A percentile compares a stretch with the other conserved stretches of the same genome.
Evolutionary conservation across 495 filamentous ascomycete genomes (phyloP).

Genomic region (Penicillium verhagenii): DNA sequence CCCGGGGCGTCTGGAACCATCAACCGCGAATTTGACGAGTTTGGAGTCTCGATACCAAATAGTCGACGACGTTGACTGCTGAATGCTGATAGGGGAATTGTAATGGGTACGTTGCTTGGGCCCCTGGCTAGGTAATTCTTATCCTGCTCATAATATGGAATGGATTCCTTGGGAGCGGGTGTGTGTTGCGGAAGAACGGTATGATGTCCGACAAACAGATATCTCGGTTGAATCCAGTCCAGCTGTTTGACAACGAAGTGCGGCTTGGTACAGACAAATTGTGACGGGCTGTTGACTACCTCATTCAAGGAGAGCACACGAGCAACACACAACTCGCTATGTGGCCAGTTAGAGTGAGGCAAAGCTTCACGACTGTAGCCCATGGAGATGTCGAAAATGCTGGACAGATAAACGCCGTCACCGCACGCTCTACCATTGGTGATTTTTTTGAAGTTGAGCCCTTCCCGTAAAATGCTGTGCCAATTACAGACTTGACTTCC

Average conservation of each 20-base stretch:
- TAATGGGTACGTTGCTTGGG: slow-evolving; percentile 21
- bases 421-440: slow-evolving; percentile 70
- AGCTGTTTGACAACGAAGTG: slow-evolving; percentile 72
- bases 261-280: slow-evolving; percentile 55
- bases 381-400: slow-evolving; percentile 54
- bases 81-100: slow-evolving; percentile 54
- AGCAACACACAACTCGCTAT: slow-evolving; percentile 58
- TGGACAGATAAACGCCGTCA: slow-evolving; percentile 79
- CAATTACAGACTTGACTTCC: slow-evolving; percentile 77
- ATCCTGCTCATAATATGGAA: slow-evolving; percentile 53
- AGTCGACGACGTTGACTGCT: neutral
- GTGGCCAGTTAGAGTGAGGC: slow-evolving; percentile 52
- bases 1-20: too few relatives aligned
- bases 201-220: slow-evolving; percentile 69
- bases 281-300: slow-evolving; percentile 70
- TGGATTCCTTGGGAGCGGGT: too few relatives aligned
- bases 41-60: slow-evolving; percentile 21
- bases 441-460: slow-evolving; percentile 66
- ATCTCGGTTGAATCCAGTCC: slow-evolving; percentile 91
- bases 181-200: too few relatives aligned
- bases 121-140: slow-evolving; percentile 45
- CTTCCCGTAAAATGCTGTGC: slow-evolving; percentile 86
- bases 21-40: neutral
- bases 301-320: slow-evolving; percentile 79
- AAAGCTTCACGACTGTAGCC: slow-evolving; percentile 45